Evolutionary conservation across 164 flowering plant genomes (phyloP).

Genomic region (Annona cherimola): DNA sequence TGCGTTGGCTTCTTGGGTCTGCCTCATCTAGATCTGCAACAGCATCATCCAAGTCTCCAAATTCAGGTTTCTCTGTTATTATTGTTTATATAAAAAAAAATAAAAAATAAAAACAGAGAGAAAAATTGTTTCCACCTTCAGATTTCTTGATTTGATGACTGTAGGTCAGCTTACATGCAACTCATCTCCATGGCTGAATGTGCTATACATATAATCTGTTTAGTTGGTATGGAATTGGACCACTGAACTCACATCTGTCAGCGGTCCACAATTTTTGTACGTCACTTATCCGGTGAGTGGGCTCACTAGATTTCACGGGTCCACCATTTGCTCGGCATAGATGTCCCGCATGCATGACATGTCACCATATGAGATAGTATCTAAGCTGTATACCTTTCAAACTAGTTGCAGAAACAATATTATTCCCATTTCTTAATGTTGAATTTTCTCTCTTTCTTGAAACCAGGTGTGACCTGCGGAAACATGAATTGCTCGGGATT

Average conservation of each 20-base stretch:
- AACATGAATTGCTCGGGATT: slow-evolving; percentile 23
- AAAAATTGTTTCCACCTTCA: not conserved
- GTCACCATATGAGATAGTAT: not conserved
- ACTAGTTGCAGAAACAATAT: not conserved
- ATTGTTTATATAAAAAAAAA: too few species aligned
- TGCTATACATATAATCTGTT: not conserved
- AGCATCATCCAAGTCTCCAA: slow-evolving; percentile 22
- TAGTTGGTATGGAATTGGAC: not conserved
- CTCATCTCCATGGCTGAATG: not conserved
- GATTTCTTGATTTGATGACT: not conserved
- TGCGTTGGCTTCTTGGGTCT: slow-evolving; percentile 11
- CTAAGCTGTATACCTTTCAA: not conserved
- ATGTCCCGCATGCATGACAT: not conserved
- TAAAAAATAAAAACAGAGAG: too few species aligned
- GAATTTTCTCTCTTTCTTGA: slow-evolving; percentile 3
- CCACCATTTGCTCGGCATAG: not conserved
- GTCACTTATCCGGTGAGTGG: not conserved
- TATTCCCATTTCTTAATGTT: not conserved
- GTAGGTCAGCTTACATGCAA: not conserved
- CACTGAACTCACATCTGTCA: not conserved
- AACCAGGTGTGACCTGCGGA: slow-evolving; percentile 24
- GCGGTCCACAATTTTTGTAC: not conserved
- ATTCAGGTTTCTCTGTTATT: slow-evolving; percentile 14
- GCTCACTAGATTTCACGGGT: not conserved
- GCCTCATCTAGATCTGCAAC: slow-evolving; percentile 21